Percentiles rank a stretch among this genome's conserved stretches.
phyloP scores from a whole-genome alignment of 164 flowering plant species.

The Tetracentron sinense region DNA sequence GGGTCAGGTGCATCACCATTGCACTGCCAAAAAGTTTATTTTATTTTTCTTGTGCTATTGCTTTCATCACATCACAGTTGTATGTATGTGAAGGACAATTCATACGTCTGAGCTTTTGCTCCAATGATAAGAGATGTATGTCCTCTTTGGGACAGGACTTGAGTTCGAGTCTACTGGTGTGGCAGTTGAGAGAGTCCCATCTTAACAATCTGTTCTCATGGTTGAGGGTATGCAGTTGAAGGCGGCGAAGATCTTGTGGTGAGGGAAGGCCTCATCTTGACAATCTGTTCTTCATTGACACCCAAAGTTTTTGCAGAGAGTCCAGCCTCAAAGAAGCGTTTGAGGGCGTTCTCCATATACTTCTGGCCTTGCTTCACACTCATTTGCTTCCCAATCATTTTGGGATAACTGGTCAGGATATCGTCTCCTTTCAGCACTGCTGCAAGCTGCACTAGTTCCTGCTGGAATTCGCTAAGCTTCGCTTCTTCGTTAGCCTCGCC shows the following conservation, averaged over 20 bases:
- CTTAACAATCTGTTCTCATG: too few relatives aligned
- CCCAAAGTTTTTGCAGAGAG: conserved; percentile 45
- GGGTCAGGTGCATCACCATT: too few relatives aligned
- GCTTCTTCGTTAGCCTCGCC: conserved; percentile 49
- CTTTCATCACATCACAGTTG: too few relatives aligned
- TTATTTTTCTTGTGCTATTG: too few relatives aligned
- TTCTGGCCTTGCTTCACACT: conserved; percentile 47
- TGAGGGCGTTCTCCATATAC: conserved; percentile 57
- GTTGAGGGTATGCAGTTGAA: background rate
- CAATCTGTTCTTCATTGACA: conserved; percentile 44
- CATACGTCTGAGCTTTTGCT: too few relatives aligned
- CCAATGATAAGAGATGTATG: too few relatives aligned
- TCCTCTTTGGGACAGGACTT: too few relatives aligned
- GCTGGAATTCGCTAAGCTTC: conserved; percentile 55
- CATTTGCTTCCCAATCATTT: conserved; percentile 40
- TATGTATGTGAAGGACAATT: too few relatives aligned
- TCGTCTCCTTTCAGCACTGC: conserved; percentile 59
- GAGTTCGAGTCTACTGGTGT: too few relatives aligned
- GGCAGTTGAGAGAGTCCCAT: too few relatives aligned
- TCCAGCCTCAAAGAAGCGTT: conserved; percentile 52
- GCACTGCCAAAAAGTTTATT: too few relatives aligned
- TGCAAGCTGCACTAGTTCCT: conserved; percentile 63
- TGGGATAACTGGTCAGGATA: conserved; percentile 33
- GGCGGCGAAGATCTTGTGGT: conserved; percentile 37
- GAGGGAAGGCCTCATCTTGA: conserved; percentile 53